phyloP scores from a whole-genome alignment of 208 protist genomes.

The Leishmania turanica region DNA sequence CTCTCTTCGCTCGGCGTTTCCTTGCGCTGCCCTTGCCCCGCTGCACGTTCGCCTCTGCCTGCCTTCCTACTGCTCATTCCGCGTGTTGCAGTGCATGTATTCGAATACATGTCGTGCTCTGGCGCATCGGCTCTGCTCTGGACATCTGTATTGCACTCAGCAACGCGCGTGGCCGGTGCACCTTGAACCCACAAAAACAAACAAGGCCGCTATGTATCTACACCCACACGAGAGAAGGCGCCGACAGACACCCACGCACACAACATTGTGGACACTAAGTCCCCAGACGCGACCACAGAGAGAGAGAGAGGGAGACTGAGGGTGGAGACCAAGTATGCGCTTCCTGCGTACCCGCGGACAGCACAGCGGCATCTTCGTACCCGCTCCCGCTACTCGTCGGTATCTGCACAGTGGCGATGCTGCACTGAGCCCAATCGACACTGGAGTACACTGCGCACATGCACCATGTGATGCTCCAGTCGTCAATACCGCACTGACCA shows the following conservation, averaged over 20 bases:
- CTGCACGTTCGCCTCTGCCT: not conserved
- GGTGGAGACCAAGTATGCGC: not conserved
- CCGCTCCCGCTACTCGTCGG: not conserved
- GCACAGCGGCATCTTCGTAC: not conserved
- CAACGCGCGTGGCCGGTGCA: not conserved
- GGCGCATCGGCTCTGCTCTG: not conserved
- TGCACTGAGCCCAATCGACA: not conserved
- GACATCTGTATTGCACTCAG: not conserved
- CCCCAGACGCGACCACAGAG: not conserved
- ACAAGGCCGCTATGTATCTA: not conserved
- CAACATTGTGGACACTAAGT: not conserved
- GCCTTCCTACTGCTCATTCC: not conserved
- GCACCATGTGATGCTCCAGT: not conserved
- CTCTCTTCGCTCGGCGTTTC: not conserved
- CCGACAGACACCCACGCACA: not conserved
- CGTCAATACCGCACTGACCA: not conserved
- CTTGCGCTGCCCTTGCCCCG: not conserved
- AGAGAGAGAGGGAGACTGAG: not conserved
- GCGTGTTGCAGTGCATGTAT: not conserved
- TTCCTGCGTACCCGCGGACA: not conserved
- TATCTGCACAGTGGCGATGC: not conserved
- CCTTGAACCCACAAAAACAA: not conserved
- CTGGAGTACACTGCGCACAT: not conserved
- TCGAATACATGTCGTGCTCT: not conserved
- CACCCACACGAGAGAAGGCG: not conserved